These are phyloP conservation scores for Ogataea hybrid DNA, from an alignment of 1,139 yeast genomes.

Conservation along the genomic window DNA sequence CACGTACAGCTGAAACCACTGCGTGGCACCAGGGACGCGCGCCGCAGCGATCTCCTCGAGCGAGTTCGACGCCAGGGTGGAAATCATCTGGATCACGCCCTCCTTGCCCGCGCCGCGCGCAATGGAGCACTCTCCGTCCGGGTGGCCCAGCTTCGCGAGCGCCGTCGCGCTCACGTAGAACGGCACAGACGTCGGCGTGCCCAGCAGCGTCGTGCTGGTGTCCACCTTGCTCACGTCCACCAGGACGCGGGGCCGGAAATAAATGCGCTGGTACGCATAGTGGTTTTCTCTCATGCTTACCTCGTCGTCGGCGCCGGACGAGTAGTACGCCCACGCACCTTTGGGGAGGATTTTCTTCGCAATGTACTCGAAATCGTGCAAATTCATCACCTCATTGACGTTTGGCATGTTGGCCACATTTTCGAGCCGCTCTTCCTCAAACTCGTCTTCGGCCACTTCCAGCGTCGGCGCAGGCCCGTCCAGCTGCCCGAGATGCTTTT, in stretches of 20 bases:
- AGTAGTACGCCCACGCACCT: constrained; percentile 89
- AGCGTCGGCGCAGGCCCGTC: constrained; percentile 36
- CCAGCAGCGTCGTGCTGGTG: constrained; percentile 49
- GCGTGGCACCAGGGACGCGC: constrained; percentile 54
- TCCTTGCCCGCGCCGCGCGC: constrained; percentile 71
- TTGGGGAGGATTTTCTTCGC: constrained; percentile 76
- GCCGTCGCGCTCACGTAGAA: constrained; percentile 82
- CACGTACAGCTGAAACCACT: constrained; percentile 92
- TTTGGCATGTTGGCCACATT: constrained; percentile 55
- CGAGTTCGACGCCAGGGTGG: constrained; percentile 77
- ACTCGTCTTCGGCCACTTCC: constrained; percentile 34
- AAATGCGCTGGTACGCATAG: constrained; percentile 78
- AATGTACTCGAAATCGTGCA: constrained; percentile 79
- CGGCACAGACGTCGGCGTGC: constrained; percentile 55
- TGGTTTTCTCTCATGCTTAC: constrained; percentile 87
- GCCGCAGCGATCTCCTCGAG: constrained; percentile 68
- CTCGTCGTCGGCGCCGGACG: constrained; percentile 92
- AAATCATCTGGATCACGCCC: constrained; percentile 75
- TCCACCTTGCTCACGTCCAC: constrained; percentile 59
- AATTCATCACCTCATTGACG: constrained; percentile 62
- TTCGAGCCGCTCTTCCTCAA: constrained; percentile 35
- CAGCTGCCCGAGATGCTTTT: constrained; percentile 33
- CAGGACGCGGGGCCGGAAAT: constrained; percentile 77
- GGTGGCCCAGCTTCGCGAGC: constrained; percentile 75
- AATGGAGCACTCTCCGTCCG: constrained; percentile 77